These are phyloP conservation scores for Mangifera indica DNA, from an alignment of 345 rosid species.

Conservation along the genomic window DNA sequence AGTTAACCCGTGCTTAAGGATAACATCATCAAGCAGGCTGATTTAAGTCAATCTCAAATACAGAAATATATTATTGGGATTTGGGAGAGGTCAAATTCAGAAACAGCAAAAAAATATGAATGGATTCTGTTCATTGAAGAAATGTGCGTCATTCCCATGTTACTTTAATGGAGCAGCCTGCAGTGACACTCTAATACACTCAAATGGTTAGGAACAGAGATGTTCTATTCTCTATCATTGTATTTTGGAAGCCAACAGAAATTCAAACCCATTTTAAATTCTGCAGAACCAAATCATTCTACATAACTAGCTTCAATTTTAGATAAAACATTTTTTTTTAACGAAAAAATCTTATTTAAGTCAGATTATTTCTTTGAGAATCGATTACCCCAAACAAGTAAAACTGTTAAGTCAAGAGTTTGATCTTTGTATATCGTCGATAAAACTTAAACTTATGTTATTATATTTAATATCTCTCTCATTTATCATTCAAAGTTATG, in stretches of 20 bases:
- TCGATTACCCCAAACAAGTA: too few species aligned
- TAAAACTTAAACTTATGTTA: too few species aligned
- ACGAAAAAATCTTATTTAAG: too few species aligned
- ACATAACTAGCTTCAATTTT: background rate
- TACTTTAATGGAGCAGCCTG: conserved; percentile 18
- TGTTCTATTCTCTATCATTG: background rate
- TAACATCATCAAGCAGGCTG: conserved; percentile 18
- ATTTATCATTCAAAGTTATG: too few species aligned
- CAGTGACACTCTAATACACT: conserved; percentile 12
- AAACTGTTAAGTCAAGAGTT: too few species aligned
- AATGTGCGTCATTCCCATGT: conserved; percentile 14
- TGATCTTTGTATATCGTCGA: too few species aligned
- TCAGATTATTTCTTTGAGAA: too few species aligned
- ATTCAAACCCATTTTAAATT: background rate
- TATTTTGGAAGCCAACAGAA: conserved; percentile 7
- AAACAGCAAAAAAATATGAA: conserved; percentile 5
- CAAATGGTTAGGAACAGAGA: background rate
- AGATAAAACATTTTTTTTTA: too few species aligned
- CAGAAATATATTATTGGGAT: background rate
- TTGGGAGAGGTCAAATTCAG: background rate
- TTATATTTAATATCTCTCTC: too few species aligned
- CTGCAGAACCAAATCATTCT: background rate
- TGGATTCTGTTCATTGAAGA: background rate
- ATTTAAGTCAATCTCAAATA: conserved; percentile 10
- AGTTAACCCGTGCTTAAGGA: background rate